phyloP scores from a whole-genome alignment of 139 green algal species.

The Zygnema circumcarinatum region DNA sequence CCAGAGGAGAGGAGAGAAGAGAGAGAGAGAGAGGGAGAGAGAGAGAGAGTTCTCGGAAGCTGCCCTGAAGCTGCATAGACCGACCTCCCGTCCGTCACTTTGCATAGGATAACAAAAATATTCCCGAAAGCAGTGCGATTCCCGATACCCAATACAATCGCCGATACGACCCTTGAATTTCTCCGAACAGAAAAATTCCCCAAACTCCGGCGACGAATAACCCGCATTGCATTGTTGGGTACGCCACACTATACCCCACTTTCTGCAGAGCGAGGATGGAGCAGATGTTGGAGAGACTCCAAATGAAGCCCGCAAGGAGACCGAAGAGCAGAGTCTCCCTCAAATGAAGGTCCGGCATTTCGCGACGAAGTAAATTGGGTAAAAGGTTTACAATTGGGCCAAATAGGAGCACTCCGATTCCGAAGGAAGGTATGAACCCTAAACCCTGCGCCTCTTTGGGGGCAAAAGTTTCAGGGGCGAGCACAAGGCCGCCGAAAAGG shows the following conservation, averaged over 20 bases:
- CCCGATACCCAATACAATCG: slow-evolving; percentile 45
- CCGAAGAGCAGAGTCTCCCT: slow-evolving; percentile 31
- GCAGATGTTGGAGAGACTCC: slow-evolving; percentile 60
- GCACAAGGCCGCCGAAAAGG: slow-evolving; percentile 31
- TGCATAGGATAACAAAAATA: slow-evolving; percentile 12
- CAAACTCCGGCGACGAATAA: slow-evolving; percentile 66
- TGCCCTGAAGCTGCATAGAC: too few species aligned
- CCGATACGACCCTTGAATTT: slow-evolving; percentile 42
- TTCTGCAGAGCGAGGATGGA: slow-evolving; percentile 61
- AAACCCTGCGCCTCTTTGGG: slow-evolving; percentile 42
- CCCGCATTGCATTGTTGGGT: slow-evolving; percentile 65
- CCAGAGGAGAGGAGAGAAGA: too few species aligned
- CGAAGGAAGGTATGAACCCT: slow-evolving; percentile 59
- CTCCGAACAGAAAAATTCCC: slow-evolving; percentile 64
- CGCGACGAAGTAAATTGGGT: background rate
- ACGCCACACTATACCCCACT: slow-evolving; percentile 59
- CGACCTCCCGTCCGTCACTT: too few species aligned
- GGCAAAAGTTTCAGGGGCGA: slow-evolving; percentile 64
- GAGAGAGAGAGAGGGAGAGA: too few species aligned
- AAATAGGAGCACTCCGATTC: slow-evolving; percentile 49
- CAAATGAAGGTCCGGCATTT: background rate
- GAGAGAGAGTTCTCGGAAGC: too few species aligned
- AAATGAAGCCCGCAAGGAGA: slow-evolving; percentile 52
- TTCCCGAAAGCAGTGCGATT: slow-evolving; percentile 21
- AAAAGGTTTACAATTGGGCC: slow-evolving; percentile 22